A percentile compares a stretch with the other conserved stretches of the same genome.
Evolutionary conservation across 2,329 filamentous ascomycete species (phyloP).

Genomic region (Proliferodiscus dingleyae): DNA sequence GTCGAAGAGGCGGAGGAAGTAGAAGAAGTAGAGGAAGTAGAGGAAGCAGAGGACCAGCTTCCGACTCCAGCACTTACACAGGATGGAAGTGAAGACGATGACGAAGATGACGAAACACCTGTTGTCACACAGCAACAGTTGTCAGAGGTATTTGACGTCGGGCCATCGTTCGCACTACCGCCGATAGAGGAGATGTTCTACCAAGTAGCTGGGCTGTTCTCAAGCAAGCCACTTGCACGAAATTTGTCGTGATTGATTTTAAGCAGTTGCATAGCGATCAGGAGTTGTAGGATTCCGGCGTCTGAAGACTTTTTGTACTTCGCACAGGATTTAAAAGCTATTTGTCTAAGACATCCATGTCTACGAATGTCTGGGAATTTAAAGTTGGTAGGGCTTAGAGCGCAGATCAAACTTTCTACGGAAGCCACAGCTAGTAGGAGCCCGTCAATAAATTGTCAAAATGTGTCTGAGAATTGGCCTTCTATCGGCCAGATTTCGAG

Average conservation of each 20-base stretch:
- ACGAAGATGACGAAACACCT: slow-evolving; percentile 48
- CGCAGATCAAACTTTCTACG: neutral
- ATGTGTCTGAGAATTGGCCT: no score
- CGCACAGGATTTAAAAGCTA: slow-evolving; percentile 9
- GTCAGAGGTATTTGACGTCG: slow-evolving; percentile 64
- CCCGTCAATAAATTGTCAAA: no score
- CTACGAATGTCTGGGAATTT: neutral
- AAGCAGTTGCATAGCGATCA: slow-evolving; percentile 14
- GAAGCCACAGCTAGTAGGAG: neutral
- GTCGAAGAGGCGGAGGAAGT: slow-evolving; percentile 30
- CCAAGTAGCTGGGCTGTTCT: slow-evolving; percentile 62
- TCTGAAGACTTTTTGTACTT: slow-evolving; percentile 8
- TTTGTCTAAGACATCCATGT: neutral
- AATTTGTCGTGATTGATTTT: slow-evolving; percentile 8
- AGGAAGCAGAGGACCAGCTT: slow-evolving; percentile 24
- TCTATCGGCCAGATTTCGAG: no score
- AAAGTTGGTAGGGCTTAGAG: neutral
- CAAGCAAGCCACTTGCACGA: slow-evolving; percentile 45
- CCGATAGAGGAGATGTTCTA: slow-evolving; percentile 73
- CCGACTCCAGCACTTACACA: slow-evolving; percentile 31
- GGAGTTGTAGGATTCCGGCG: slow-evolving; percentile 14
- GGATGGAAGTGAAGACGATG: slow-evolving; percentile 43
- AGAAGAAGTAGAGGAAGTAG: slow-evolving; percentile 33
- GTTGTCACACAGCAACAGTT: slow-evolving; percentile 66
- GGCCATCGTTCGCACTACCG: slow-evolving; percentile 63